Evolutionary conservation across 2,329 filamentous ascomycete species (phyloP).

Genomic region (Aspergillus aculeatus): DNA sequence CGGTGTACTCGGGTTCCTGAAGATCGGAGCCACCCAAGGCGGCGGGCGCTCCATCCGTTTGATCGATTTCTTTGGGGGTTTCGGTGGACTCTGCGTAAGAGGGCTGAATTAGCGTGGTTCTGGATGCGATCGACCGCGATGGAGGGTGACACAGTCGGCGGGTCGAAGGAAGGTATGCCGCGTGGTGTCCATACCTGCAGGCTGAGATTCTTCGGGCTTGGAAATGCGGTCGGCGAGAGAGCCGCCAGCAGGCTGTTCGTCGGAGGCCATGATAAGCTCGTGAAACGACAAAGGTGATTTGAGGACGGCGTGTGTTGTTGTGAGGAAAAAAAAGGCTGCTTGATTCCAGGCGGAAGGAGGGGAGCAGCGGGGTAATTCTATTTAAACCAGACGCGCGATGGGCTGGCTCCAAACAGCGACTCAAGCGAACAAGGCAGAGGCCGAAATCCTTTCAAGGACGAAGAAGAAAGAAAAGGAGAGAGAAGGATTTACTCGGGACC

Average conservation of each 20-base stretch:
- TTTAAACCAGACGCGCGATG: not conserved
- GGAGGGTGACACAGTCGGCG: conserved; percentile 13
- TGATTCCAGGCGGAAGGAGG: not conserved
- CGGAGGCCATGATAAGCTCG: conserved; percentile 38
- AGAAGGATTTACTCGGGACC: too few relatives aligned
- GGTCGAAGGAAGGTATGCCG: conserved; percentile 17
- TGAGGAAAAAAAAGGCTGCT: not conserved
- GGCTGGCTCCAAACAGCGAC: not conserved
- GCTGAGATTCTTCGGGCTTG: conserved; percentile 36
- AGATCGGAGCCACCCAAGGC: conserved; percentile 51
- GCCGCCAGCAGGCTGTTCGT: conserved; percentile 33
- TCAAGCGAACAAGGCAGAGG: conserved; percentile 4
- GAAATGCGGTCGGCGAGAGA: conserved; percentile 52
- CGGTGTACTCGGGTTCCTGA: conserved; percentile 76
- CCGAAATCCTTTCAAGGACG: conserved; percentile 2
- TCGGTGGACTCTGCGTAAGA: conserved; percentile 12
- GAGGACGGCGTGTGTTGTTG: not conserved
- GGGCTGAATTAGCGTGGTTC: conserved; percentile 17
- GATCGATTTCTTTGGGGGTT: conserved; percentile 20
- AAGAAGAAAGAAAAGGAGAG: not conserved
- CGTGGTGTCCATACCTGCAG: conserved; percentile 30
- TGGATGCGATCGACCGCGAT: conserved; percentile 5
- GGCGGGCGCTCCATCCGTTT: conserved; percentile 43
- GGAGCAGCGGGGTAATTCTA: conserved; percentile 10
- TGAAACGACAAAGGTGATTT: conserved; percentile 1